Percentiles rank a stretch among this genome's conserved stretches.
These are phyloP conservation scores for Amanita phalloides DNA, from an alignment of 768 basidiomycete genomes.

Conservation along the genomic window DNA sequence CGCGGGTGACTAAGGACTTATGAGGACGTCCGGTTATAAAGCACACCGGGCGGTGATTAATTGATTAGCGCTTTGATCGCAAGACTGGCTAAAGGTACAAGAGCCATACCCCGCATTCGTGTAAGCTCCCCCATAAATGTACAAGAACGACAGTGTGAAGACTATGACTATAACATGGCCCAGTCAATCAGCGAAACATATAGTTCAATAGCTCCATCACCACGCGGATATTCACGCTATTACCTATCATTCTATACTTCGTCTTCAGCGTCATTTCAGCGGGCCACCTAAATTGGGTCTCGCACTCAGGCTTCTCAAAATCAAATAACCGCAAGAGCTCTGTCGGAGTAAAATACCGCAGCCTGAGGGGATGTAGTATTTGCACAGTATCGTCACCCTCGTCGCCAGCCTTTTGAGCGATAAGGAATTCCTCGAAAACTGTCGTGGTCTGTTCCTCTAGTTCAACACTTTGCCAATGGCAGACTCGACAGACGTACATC, in stretches of 20 bases:
- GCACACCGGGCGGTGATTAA: too few relatives aligned
- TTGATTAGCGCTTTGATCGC: too few relatives aligned
- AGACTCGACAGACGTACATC: constrained; percentile 32
- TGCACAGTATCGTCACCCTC: constrained; percentile 28
- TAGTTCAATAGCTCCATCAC: constrained; percentile 52
- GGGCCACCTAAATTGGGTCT: constrained; percentile 50
- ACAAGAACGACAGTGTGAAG: too few relatives aligned
- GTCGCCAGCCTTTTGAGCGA: constrained; percentile 27
- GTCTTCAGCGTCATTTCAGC: constrained; percentile 47
- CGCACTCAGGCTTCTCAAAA: constrained; percentile 27
- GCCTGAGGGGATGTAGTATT: constrained; percentile 44
- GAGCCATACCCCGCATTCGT: too few relatives aligned
- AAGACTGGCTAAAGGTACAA: too few relatives aligned
- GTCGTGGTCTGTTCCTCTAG: constrained; percentile 37
- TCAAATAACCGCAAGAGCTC: constrained; percentile 64
- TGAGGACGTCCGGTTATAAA: background rate
- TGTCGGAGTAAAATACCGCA: constrained; percentile 68
- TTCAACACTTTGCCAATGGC: background rate
- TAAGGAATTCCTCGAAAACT: constrained; percentile 46
- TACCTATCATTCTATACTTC: constrained; percentile 70
- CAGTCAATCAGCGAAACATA: constrained; percentile 27
- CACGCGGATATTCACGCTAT: constrained; percentile 73
- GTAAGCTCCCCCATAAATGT: background rate
- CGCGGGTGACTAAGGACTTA: background rate
- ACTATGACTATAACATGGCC: background rate